Evolutionary conservation across 2,329 filamentous ascomycete species (phyloP), one percentile per base, ranked within the genome.

Genomic region (Sarocladium brachiariae): DNA sequence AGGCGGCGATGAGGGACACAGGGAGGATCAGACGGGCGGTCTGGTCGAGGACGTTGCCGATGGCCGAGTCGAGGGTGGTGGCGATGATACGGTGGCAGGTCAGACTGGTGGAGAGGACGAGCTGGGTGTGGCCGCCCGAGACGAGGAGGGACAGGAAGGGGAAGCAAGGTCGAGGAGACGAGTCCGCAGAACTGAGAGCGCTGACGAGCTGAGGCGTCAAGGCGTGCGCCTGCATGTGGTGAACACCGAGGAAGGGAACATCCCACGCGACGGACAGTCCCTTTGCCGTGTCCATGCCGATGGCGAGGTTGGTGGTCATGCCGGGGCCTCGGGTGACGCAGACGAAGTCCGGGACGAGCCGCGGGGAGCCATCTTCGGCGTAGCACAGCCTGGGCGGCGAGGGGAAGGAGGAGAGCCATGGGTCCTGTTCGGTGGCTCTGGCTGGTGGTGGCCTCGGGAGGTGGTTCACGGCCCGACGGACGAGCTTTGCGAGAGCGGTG

Each of bases 221-320:
- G 16, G 93, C 86, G 67, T 99, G 93, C 10, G 91, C 93, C 65
- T 96, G 91, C 93, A 99, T 97, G 67, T 99, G 93, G 65, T 99
- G 87, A 1, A 96, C 87, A 1, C 83, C 93, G 1, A 97, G 66
- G 27, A 97, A 71, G 2, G 92, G 91, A 33, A 90, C 77, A 56
- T 83, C 77, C 88, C 88, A 95, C 33, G 89, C 90, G 18, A 87
- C 74, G 0, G 91, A 83, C 18, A 97, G 76, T 0, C 90, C 93
- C 67, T 97, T 97, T 16, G 89, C 93, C 19, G 83, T 84, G 62
- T 89, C 84, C 10, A 97, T 66, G 0, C 93, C 93, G 14, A 85
- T 82, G 18, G 82, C 77, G 25, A 99, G 75, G 59, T 88, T 89
- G 4, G 85, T 77, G 25, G 79, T 72, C 87, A 96, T 96, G 18